Percentiles rank a stretch among this genome's conserved stretches.
Evolutionary conservation across 768 basidiomycete species (phyloP).

Genomic region (Trametes maxima): DNA sequence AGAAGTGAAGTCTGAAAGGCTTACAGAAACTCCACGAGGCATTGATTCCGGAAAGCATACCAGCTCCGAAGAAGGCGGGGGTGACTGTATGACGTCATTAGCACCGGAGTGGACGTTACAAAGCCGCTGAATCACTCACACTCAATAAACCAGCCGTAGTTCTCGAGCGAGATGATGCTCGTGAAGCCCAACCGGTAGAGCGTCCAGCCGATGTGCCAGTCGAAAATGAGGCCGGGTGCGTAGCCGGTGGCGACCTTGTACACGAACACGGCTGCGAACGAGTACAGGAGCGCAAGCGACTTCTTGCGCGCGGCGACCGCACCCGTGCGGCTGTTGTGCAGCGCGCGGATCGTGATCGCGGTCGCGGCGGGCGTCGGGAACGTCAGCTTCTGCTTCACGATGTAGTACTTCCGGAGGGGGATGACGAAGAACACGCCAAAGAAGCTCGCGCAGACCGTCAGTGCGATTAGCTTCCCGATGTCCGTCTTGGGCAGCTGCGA

Average conservation of each 20-base stretch:
- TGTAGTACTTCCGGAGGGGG: conserved; percentile 62
- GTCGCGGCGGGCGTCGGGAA: conserved; percentile 71
- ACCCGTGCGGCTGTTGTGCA: conserved; percentile 54
- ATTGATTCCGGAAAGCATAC: conserved; percentile 59
- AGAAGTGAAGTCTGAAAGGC: conserved; percentile 26
- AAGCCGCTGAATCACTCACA: conserved; percentile 36
- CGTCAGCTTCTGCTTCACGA: conserved; percentile 61
- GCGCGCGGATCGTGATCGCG: conserved; percentile 63
- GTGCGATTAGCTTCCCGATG: conserved; percentile 56
- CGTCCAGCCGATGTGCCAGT: conserved; percentile 69
- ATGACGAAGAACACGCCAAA: conserved; percentile 71
- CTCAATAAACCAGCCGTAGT: conserved; percentile 59
- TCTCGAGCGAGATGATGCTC: conserved; percentile 59
- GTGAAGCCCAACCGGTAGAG: conserved; percentile 61
- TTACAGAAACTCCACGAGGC: conserved; percentile 59
- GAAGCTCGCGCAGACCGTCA: conserved; percentile 56
- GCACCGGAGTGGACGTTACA: not conserved
- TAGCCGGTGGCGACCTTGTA: conserved; percentile 59
- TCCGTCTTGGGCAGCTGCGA: conserved; percentile 50
- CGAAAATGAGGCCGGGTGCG: conserved; percentile 60
- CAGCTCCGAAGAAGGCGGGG: conserved; percentile 61
- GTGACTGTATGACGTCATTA: conserved; percentile 37
- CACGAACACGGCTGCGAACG: conserved; percentile 50
- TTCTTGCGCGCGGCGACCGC: conserved; percentile 57
- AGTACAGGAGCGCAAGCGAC: conserved; percentile 49